Percentiles rank a stretch among this genome's conserved stretches.
Evolutionary conservation across 805 yeast species (phyloP).

Genomic region (Teunomyces gatunensis): DNA sequence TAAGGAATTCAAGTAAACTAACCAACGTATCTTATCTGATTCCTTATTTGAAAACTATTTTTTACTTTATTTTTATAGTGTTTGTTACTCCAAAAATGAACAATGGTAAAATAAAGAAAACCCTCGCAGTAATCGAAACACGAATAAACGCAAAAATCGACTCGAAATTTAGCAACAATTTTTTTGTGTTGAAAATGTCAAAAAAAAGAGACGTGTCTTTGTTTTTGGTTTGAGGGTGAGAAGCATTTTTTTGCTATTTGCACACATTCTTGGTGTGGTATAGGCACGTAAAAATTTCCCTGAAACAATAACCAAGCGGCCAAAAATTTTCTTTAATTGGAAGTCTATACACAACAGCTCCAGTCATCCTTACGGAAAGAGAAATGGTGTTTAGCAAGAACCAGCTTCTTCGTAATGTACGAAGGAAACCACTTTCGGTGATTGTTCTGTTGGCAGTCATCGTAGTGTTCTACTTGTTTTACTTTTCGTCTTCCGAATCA

Average conservation of each 20-base stretch:
- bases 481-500: conserved; percentile 23
- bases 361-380: not conserved
- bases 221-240: not conserved
- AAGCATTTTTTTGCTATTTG: not conserved
- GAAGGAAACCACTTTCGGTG: conserved; percentile 54
- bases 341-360: not conserved
- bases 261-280: not conserved
- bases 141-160: too few relatives aligned
- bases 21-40: not conserved
- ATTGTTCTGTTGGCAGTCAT: conserved; percentile 47
- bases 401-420: conserved; percentile 49
- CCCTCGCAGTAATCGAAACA: too few relatives aligned
- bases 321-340: not conserved
- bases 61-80: not conserved
- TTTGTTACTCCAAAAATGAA: not conserved
- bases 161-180: too few relatives aligned
- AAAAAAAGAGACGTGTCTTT: not conserved
- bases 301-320: not conserved
- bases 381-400: conserved; percentile 21
- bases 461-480: conserved; percentile 41
- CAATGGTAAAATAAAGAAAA: too few relatives aligned
- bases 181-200: not conserved
- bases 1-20: conserved; percentile 84
- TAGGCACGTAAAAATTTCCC: not conserved
- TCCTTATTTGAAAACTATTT: too few relatives aligned